Evolutionary conservation across 768 basidiomycete genomes (phyloP), one percentile per base, ranked within the genome.

Genomic region (Leccinellum luteum): DNA sequence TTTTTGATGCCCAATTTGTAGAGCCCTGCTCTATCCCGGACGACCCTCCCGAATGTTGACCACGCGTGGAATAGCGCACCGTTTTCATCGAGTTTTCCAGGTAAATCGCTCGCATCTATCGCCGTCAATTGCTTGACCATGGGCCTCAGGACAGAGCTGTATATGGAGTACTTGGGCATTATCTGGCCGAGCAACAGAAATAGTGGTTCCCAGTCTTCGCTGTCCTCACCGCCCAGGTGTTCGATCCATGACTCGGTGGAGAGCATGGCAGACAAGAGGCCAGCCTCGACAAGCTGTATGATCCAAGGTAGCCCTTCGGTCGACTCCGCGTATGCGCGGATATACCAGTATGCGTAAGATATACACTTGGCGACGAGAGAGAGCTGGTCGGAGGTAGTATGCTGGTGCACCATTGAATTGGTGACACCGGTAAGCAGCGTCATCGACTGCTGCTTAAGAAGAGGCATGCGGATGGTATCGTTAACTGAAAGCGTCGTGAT

Each of bases 341-440:
- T 64, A 32, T 69, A 66, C 69, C 71, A 71, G 23, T 69, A 71
- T 13, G 61, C 66, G 32, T 65, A 69, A 4, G 71, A 73, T 48
- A 71, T 55, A 31, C 56, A 61, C 41, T 65, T 71, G 25, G 71
- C 67, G 25, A 67, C 47, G 50, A 66, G 44, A 14, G 43, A 1
- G 17, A 17, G 63, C 8, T 44, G 54, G 14, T 60, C 12, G 23
- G 47, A 41, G 17, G 32, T 47, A 17, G 59, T 9, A n/a, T 10
- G 27, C 32, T 28, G 55, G 38, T 27, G 50, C 25, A 62, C 60
- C 59, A 71, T 23, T 14, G 49, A 51, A 10, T n/a, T 23, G 23
- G 73, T 34, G 49, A 69, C 56, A 32, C 31, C 48, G 17, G 67
- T 47, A 3, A 71, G 15, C 28, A 60, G 35, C 3, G 48, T 34